phyloP scores from a whole-genome alignment of 352 stramenopile species.

The Thraustotheca clavata region DNA sequence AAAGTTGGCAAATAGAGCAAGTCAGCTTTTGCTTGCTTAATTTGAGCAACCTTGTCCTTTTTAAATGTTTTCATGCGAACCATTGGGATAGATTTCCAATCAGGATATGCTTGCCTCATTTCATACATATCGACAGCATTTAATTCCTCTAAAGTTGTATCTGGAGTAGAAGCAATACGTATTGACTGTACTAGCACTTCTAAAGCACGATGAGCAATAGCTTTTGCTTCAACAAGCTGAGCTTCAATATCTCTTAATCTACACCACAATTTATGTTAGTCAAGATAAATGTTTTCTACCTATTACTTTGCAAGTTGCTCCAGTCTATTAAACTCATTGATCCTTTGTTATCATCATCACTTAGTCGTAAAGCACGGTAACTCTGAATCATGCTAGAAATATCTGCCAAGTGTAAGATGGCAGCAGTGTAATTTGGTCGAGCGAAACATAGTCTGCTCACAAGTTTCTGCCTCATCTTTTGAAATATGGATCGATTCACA shows the following conservation, averaged over 20 bases:
- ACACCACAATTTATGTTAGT: background rate
- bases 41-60: conserved; percentile 29
- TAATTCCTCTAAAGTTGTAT: conserved; percentile 39
- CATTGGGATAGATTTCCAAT: conserved; percentile 60
- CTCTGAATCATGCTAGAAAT: conserved; percentile 34
- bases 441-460: conserved; percentile 31
- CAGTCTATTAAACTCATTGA: conserved; percentile 5
- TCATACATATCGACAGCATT: conserved; percentile 34
- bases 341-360: background rate
- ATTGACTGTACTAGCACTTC: conserved; percentile 47
- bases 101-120: conserved; percentile 40
- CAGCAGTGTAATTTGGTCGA: conserved; percentile 30
- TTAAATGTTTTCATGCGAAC: conserved; percentile 32
- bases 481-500: conserved; percentile 33
- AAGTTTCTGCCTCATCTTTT: conserved; percentile 32
- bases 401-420: conserved; percentile 34
- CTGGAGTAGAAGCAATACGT: conserved; percentile 31
- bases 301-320: background rate
- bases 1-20: conserved; percentile 39
- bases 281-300: background rate
- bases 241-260: conserved; percentile 30
- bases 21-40: conserved; percentile 37
- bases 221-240: conserved; percentile 57
- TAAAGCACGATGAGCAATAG: conserved; percentile 38
- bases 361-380: conserved; percentile 30